phyloP scores from a whole-genome alignment of 768 basidiomycete species.

The Termitomyces sp. region DNA sequence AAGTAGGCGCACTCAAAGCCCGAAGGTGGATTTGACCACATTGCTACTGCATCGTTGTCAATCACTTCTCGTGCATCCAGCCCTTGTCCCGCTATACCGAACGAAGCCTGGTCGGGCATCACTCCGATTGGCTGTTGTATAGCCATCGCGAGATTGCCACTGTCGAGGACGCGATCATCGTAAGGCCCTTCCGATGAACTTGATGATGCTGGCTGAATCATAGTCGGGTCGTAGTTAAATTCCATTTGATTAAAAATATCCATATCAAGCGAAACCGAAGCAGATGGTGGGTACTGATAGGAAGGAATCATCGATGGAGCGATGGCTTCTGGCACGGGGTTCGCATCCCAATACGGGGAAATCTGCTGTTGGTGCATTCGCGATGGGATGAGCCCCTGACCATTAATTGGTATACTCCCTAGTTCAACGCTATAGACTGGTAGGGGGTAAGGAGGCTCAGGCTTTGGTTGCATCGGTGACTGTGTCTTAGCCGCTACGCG shows the following conservation, averaged over 20 bases:
- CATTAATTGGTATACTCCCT: conserved; percentile 43
- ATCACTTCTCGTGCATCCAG: conserved; percentile 18
- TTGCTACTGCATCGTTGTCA: conserved; percentile 49
- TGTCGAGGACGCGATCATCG: neutral
- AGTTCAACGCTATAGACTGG: conserved; percentile 61
- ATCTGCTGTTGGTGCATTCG: neutral
- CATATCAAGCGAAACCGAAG: conserved; percentile 16
- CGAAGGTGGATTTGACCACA: conserved; percentile 67
- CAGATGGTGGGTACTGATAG: neutral
- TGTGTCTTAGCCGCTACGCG: conserved; percentile 18
- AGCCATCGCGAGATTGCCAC: neutral
- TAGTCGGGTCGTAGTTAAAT: neutral
- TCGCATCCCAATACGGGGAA: conserved; percentile 3
- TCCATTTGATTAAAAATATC: conserved; percentile 22
- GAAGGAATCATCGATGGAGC: neutral
- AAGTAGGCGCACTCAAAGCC: conserved; percentile 52
- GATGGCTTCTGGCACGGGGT: neutral
- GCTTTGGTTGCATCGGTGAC: neutral
- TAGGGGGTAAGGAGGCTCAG: conserved; percentile 22
- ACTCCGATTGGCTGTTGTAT: neutral
- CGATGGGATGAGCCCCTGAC: conserved; percentile 10
- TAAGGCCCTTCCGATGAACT: neutral
- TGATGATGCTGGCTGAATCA: conserved; percentile 1
- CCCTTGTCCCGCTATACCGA: neutral
- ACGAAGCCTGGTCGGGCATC: neutral